Evolutionary conservation across 805 yeast species (phyloP).

Genomic region (Teunomyces atbi): DNA sequence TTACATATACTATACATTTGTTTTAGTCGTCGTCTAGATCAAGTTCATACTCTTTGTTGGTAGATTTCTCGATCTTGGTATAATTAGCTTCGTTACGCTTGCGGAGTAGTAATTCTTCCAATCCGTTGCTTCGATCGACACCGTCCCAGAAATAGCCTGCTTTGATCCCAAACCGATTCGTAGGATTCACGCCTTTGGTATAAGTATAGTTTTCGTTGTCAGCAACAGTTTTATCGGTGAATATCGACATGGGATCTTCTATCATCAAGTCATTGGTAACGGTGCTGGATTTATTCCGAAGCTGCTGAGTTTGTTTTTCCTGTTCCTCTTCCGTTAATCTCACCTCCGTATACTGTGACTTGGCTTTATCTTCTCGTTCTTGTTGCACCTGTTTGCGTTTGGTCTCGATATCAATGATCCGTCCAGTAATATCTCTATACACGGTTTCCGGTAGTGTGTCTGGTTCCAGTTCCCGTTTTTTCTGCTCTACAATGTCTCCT

Average conservation of each 20-base stretch:
- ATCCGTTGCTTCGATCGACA: constrained; percentile 84
- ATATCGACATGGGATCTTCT: constrained; percentile 66
- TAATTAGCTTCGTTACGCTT: constrained; percentile 29
- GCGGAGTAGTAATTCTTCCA: constrained; percentile 62
- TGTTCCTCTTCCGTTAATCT: constrained; percentile 27
- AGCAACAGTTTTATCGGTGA: constrained; percentile 29
- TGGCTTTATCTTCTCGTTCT: constrained; percentile 15
- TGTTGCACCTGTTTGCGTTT: constrained; percentile 22
- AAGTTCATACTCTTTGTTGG: constrained; percentile 10
- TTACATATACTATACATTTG: background rate
- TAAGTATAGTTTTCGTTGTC: constrained; percentile 30
- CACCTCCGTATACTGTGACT: constrained; percentile 19
- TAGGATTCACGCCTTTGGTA: constrained; percentile 48
- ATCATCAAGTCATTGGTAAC: constrained; percentile 1
- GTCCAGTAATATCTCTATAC: constrained; percentile 63
- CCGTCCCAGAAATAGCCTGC: constrained; percentile 95
- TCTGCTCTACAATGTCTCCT: background rate
- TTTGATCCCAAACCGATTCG: constrained; percentile 69
- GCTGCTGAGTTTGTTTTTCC: constrained; percentile 30
- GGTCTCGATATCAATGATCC: constrained; percentile 42
- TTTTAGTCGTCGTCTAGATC: constrained; percentile 5
- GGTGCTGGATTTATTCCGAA: constrained; percentile 19
- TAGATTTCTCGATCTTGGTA: constrained; percentile 9
- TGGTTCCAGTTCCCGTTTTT: background rate
- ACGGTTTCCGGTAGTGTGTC: constrained; percentile 32